Percentiles rank a stretch among this genome's conserved stretches.
phyloP scores from a whole-genome alignment of 2,329 filamentous ascomycete genomes.

The Aspergillus candidus region DNA sequence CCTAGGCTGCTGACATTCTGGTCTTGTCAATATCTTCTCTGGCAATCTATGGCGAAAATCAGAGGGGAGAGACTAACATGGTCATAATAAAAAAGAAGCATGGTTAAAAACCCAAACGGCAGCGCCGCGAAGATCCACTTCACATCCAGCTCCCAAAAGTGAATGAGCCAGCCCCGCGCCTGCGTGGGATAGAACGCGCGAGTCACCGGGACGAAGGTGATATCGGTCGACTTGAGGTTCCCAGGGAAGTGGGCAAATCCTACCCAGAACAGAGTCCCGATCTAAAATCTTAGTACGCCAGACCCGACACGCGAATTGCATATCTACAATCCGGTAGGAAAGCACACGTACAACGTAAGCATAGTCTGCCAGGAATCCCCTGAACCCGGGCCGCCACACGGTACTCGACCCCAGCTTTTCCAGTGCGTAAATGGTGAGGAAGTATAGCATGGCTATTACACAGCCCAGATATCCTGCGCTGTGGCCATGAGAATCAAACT shows the following conservation, averaged over 20 bases:
- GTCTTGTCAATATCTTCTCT: not conserved
- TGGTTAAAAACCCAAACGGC: constrained; percentile 72
- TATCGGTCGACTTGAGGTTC: constrained; percentile 60
- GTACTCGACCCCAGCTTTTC: constrained; percentile 48
- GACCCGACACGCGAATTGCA: not conserved
- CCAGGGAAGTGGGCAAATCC: constrained; percentile 76
- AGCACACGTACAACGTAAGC: constrained; percentile 42
- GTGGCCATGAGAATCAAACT: constrained; percentile 40
- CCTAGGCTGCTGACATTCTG: constrained; percentile 67
- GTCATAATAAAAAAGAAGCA: constrained; percentile 80
- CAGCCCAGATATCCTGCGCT: constrained; percentile 45
- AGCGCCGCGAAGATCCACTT: constrained; percentile 71
- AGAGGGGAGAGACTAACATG: constrained; percentile 60
- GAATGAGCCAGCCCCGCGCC: constrained; percentile 66
- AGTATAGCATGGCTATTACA: constrained; percentile 49
- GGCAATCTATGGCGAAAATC: not conserved
- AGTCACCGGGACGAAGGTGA: constrained; percentile 67
- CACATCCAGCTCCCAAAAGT: constrained; percentile 68
- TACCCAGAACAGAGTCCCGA: constrained; percentile 67
- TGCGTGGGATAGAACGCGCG: constrained; percentile 69
- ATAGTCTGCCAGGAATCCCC: constrained; percentile 48
- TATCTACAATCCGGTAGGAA: not conserved
- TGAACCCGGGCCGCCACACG: constrained; percentile 40
- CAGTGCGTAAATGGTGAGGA: constrained; percentile 45
- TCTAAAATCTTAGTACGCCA: constrained; percentile 16